Percentiles rank a stretch among this genome's conserved stretches.
Evolutionary conservation across 305 asterid species (phyloP).

Genomic region (Ilex paraguariensis): DNA sequence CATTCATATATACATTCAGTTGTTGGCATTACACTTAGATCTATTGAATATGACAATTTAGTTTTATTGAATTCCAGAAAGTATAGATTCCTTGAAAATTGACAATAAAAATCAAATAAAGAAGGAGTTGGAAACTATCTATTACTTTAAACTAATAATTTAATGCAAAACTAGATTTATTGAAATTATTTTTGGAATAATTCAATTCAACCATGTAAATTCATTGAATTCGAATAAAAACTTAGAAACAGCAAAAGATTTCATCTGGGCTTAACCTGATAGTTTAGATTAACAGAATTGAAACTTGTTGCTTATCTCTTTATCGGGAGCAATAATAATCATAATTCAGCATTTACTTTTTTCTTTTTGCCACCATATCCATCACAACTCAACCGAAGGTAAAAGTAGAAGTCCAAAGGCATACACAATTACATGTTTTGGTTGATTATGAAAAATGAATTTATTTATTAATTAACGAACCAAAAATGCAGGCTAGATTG

Average conservation of each 20-base stretch:
- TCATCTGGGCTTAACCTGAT: conserved; percentile 2
- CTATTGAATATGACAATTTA: conserved; percentile 4
- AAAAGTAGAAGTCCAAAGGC: not conserved
- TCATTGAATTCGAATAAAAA: conserved; percentile 3
- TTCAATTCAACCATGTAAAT: not conserved
- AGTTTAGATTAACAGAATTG: conserved; percentile 4
- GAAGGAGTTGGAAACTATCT: no score
- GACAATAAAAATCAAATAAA: no score
- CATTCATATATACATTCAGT: no score
- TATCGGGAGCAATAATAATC: no score
- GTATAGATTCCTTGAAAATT: no score
- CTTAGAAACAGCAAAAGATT: not conserved
- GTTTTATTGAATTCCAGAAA: not conserved
- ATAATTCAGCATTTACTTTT: not conserved
- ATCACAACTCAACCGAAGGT: not conserved
- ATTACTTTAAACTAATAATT: no score
- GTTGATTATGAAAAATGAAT: conserved; percentile 1
- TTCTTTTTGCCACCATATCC: not conserved
- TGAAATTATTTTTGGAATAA: conserved; percentile 1
- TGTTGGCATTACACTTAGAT: not conserved
- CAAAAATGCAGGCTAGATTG: not conserved
- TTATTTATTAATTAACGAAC: no score
- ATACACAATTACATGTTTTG: conserved; percentile 1
- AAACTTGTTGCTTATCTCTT: conserved; percentile 6
- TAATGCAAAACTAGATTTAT: no score